Base-by-base conservation (phyloP, 352 stramenopile species). In the Pythium angustatum region DNA sequence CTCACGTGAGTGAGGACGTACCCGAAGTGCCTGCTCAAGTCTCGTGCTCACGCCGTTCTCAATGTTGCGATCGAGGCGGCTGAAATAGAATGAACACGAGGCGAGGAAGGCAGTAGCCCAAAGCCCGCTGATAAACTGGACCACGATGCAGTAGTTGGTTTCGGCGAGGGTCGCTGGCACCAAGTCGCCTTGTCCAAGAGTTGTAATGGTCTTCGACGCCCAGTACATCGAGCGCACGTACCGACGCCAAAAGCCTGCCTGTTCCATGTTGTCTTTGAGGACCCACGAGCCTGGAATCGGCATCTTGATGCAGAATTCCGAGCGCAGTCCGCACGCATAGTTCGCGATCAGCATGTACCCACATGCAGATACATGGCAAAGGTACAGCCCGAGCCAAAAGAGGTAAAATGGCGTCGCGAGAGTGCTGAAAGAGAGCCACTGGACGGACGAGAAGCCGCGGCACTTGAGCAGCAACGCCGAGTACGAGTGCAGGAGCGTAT, bases 11-110 rank as follows among this genome's bases (percentile, higher is more conserved):
- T 22, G 28, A 15, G n/a, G 0, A n/a, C 52, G 19, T 36, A 74
- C 79, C 67, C 77, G 64, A 0, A 65, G 52, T 11, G 79, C 69
- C 55, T 92, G 83, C 9, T 78, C 72, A 1, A 85, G 68, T 14
- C 81, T 65, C 15, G 83, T 92, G 34, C 70, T 84, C 50, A 89
- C 78, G 27, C 80, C 85, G 41, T 68, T 88, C 19, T 68, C 64
- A 47, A 92, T 72, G 36, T 89, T 73, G 1, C 58, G 67, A 49
- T 92, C 81, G 49, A 77, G 81, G 43, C 83, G 72, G 17, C 76
- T 87, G 44, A 92, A 92, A 68, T 77, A 89, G 48, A 90, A 92
- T 0, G 76, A 84, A 34, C 81, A 92, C 2, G 81, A 81, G 3
- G 83, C 82, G 14, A 89, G 63, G 48, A 90, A 79, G 6, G 81